phyloP scores from a whole-genome alignment of 352 stramenopile genomes.

The Pelagophyceae sp. region DNA sequence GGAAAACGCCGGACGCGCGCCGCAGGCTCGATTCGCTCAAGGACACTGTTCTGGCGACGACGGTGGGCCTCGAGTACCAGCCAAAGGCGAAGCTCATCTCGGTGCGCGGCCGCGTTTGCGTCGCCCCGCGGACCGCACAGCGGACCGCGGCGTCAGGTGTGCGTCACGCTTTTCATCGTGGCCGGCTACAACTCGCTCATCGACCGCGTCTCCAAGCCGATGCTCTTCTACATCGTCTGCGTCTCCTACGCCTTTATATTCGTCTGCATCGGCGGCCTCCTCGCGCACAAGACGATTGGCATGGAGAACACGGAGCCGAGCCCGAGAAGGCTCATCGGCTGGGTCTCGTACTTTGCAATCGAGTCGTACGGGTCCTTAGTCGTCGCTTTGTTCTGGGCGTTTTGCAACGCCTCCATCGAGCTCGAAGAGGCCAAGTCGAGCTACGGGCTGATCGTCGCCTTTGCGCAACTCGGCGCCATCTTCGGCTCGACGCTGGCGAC shows the following conservation, averaged over 20 bases:
- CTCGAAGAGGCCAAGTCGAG: slow-evolving; percentile 55
- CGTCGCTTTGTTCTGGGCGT: slow-evolving; percentile 69
- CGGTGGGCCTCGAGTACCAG: slow-evolving; percentile 39
- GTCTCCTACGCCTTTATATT: slow-evolving; percentile 30
- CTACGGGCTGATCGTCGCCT: slow-evolving; percentile 65
- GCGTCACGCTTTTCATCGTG: slow-evolving; percentile 40
- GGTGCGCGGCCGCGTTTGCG: slow-evolving; percentile 18
- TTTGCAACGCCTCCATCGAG: slow-evolving; percentile 61
- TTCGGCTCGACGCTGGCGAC: slow-evolving; percentile 51
- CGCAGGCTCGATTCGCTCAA: slow-evolving; percentile 46
- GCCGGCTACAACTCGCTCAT: slow-evolving; percentile 28
- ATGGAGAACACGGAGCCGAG: slow-evolving; percentile 25
- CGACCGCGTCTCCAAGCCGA: slow-evolving; percentile 3
- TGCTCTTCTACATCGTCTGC: slow-evolving; percentile 36
- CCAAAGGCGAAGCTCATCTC: slow-evolving; percentile 43
- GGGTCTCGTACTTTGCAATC: slow-evolving; percentile 57
- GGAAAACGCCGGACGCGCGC: no score
- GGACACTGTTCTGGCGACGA: slow-evolving; percentile 39
- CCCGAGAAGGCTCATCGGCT: slow-evolving; percentile 44
- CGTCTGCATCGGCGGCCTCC: slow-evolving; percentile 23
- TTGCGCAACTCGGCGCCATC: slow-evolving; percentile 61
- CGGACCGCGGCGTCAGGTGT: no score
- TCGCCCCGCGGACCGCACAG: no score
- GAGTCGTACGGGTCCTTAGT: slow-evolving; percentile 66
- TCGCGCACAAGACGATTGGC: slow-evolving; percentile 24